These are phyloP conservation scores for Irpex sp. DNA, from an alignment of 1,284 basidiomycete species.

Conservation along the genomic window DNA sequence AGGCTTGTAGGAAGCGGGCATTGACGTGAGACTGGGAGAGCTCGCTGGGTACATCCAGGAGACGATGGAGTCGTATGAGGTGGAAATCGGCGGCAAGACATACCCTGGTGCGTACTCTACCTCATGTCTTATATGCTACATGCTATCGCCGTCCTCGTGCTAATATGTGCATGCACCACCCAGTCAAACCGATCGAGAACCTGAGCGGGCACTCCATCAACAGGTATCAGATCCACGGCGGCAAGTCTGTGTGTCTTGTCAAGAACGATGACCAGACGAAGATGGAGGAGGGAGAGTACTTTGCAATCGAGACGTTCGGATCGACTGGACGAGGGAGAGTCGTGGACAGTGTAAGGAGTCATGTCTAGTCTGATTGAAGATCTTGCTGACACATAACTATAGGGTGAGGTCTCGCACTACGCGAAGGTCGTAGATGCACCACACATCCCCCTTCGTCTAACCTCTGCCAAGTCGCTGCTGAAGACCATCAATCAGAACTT, in stretches of 20 bases:
- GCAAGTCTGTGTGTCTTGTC: slow-evolving; percentile 89
- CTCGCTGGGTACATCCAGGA: slow-evolving; percentile 94
- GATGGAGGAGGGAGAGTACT: slow-evolving; percentile 99
- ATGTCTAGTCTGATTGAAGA: neutral
- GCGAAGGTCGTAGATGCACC: slow-evolving; percentile 72
- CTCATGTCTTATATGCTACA: neutral
- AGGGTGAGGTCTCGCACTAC: slow-evolving; percentile 96
- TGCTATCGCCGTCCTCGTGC: neutral
- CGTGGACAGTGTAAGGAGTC: slow-evolving; percentile 63
- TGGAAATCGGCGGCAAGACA: slow-evolving; percentile 84
- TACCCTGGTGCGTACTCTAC: slow-evolving; percentile 63
- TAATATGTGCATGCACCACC: neutral
- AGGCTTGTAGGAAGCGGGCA: slow-evolving; percentile 80
- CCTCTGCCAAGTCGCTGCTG: slow-evolving; percentile 83
- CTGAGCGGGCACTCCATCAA: slow-evolving; percentile 91
- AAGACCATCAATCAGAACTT: slow-evolving; percentile 92
- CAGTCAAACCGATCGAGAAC: slow-evolving; percentile 90
- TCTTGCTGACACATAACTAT: slow-evolving; percentile 13
- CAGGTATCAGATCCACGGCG: slow-evolving; percentile 85
- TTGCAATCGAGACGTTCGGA: slow-evolving; percentile 99
- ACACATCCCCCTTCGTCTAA: slow-evolving; percentile 67
- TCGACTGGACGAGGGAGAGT: slow-evolving; percentile 93
- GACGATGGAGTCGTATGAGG: slow-evolving; percentile 99
- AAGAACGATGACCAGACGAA: slow-evolving; percentile 88
- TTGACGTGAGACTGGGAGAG: slow-evolving; percentile 93